phyloP scores from a whole-genome alignment of 225 moss, liverwort and hornwort species.

The Thuidium tamariscinum region DNA sequence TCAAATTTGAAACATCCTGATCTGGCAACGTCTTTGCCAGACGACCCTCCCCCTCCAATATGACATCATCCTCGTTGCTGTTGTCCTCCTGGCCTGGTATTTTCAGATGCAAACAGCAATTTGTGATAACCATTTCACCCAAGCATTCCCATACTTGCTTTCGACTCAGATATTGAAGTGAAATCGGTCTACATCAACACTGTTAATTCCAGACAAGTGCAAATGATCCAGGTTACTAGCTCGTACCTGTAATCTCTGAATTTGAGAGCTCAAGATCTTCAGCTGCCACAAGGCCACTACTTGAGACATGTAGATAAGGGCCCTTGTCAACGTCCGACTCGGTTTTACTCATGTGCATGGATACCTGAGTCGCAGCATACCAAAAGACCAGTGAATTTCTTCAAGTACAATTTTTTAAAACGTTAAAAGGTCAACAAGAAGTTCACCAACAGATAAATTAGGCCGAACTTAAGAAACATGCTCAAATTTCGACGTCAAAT shows the following conservation, averaged over 20 bases:
- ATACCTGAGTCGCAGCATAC: background rate
- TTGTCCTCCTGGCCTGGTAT: constrained; percentile 16
- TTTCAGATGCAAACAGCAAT: background rate
- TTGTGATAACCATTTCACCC: background rate
- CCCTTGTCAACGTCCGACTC: constrained; percentile 27
- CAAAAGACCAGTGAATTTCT: background rate
- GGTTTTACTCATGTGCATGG: background rate
- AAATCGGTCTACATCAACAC: background rate
- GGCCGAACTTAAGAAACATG: background rate
- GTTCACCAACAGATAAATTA: background rate
- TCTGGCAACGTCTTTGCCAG: constrained; percentile 1
- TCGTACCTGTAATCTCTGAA: constrained; percentile 13
- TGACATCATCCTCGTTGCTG: constrained; percentile 15
- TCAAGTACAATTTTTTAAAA: background rate
- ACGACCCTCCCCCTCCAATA: constrained; percentile 5
- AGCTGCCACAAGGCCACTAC: constrained; percentile 45
- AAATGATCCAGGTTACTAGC: background rate
- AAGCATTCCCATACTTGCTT: background rate
- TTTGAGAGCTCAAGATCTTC: constrained; percentile 20
- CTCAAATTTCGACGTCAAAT: background rate
- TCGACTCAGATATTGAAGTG: background rate
- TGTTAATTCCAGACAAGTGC: background rate
- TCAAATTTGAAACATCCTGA: constrained; percentile 1
- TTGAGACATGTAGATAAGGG: constrained; percentile 32
- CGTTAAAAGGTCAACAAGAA: background rate